Conservation (phyloP, 805 yeast genomes). For the Candida gorgasii region DNA sequence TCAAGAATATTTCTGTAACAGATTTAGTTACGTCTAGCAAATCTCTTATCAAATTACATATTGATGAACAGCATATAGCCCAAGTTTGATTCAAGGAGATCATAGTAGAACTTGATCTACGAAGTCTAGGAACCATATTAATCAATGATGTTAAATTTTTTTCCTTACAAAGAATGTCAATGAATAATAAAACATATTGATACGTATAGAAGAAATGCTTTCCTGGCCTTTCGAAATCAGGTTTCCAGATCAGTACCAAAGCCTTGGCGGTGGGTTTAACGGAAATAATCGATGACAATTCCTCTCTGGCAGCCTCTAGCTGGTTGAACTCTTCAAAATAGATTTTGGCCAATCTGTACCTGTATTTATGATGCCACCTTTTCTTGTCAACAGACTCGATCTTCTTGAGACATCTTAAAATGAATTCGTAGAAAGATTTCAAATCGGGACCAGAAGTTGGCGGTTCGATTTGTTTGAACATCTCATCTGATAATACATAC, state of each 20-base stretch:
- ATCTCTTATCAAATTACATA: slow-evolving; percentile 53
- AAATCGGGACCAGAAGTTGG: slow-evolving; percentile 8
- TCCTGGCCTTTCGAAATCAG: slow-evolving; percentile 89
- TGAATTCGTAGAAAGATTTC: slow-evolving; percentile 34
- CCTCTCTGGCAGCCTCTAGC: slow-evolving; percentile 55
- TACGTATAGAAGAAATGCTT: slow-evolving; percentile 80
- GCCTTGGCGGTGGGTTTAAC: slow-evolving; percentile 68
- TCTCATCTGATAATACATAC: slow-evolving; percentile 37
- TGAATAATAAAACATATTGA: slow-evolving; percentile 65
- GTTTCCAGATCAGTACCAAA: slow-evolving; percentile 88
- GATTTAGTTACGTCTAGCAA: slow-evolving; percentile 43
- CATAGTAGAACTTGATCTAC: slow-evolving; percentile 79
- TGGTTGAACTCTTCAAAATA: slow-evolving; percentile 55
- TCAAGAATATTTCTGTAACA: slow-evolving; percentile 54
- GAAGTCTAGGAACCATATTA: slow-evolving; percentile 66
- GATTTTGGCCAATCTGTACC: slow-evolving; percentile 68
- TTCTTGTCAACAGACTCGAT: slow-evolving; percentile 66
- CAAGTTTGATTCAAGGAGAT: slow-evolving; percentile 61
- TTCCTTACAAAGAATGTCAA: slow-evolving; percentile 52
- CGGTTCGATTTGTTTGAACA: slow-evolving; percentile 20
- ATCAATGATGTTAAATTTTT: slow-evolving; percentile 62
- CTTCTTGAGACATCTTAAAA: slow-evolving; percentile 49
- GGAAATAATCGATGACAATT: slow-evolving; percentile 63
- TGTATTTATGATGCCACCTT: slow-evolving; percentile 90
- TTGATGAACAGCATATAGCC: slow-evolving; percentile 57